Percentiles rank a stretch among this genome's conserved stretches.
phyloP scores from a whole-genome alignment of 768 basidiomycete genomes.

The Agrocybe praecox region DNA sequence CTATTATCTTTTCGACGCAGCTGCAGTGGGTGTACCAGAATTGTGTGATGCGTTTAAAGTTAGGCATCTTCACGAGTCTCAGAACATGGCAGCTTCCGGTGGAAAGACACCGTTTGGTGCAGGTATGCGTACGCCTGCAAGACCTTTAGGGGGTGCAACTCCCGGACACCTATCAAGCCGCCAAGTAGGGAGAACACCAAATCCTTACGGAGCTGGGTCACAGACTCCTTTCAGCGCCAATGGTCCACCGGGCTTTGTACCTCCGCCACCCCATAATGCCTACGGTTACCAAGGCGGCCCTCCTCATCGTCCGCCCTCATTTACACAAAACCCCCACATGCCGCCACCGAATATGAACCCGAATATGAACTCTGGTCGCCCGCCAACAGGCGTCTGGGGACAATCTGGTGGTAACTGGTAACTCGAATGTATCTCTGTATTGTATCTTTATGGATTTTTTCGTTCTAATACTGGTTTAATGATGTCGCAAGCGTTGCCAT shows the following conservation, averaged over 20 bases:
- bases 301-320: conserved; percentile 38
- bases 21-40: conserved; percentile 89
- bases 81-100: conserved; percentile 56
- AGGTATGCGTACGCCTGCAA: conserved; percentile 75
- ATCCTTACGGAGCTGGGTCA: conserved; percentile 64
- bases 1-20: conserved; percentile 88
- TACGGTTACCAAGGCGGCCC: conserved; percentile 59
- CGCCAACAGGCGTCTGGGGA: conserved; percentile 38
- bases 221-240: conserved; percentile 44
- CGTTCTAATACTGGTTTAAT: neutral
- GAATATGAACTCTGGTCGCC: conserved; percentile 45
- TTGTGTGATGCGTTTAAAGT: conserved; percentile 98
- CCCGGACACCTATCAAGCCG: conserved; percentile 83
- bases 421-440: neutral
- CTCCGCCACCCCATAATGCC: conserved; percentile 29
- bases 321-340: conserved; percentile 37
- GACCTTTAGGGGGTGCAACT: conserved; percentile 67
- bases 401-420: conserved; percentile 11
- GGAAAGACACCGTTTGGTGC: conserved; percentile 83
- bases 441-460: conserved; percentile 10
- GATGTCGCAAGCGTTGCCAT: conserved; percentile 5
- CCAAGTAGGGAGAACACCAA: conserved; percentile 74
- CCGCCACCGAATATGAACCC: conserved; percentile 68
- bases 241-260: conserved; percentile 23
- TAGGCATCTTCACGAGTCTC: conserved; percentile 81